Conservation (phyloP, 2,329 filamentous ascomycete species). For the Ophiostoma sp. region DNA sequence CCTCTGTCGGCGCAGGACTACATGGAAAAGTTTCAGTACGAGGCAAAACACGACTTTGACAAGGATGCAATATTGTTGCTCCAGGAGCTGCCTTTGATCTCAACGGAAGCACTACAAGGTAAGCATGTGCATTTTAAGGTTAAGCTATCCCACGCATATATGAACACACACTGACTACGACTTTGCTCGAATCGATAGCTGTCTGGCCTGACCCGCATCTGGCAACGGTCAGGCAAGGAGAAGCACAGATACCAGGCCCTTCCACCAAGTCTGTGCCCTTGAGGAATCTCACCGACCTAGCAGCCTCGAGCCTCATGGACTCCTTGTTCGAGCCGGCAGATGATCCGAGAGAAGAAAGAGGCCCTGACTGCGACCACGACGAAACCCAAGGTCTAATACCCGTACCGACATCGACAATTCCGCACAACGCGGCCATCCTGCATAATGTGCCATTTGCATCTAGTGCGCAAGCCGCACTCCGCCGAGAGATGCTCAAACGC, state of each 20-base stretch:
- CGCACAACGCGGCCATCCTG: neutral
- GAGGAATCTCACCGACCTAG: too few relatives aligned
- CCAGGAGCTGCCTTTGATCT: neutral
- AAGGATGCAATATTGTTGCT: neutral
- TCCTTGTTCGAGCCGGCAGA: neutral
- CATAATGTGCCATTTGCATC: neutral
- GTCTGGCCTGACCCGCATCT: neutral
- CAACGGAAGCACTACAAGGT: neutral
- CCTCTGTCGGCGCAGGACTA: neutral
- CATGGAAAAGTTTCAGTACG: neutral
- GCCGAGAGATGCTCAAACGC: neutral
- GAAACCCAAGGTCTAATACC: too few relatives aligned
- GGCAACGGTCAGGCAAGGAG: too few relatives aligned
- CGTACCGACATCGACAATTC: too few relatives aligned
- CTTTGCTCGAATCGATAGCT: neutral
- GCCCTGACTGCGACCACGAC: too few relatives aligned
- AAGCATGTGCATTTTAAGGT: neutral
- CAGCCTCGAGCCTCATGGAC: too few relatives aligned
- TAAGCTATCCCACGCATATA: neutral
- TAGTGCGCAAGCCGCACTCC: neutral
- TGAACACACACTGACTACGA: neutral
- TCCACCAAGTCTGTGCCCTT: too few relatives aligned
- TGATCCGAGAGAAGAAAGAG: too few relatives aligned
- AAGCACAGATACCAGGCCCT: too few relatives aligned
- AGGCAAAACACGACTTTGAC: neutral